A percentile compares a stretch with the other conserved stretches of the same genome.
Evolutionary conservation across 2,329 filamentous ascomycete species (phyloP).

Genomic region (Scedosporium apiospermum): DNA sequence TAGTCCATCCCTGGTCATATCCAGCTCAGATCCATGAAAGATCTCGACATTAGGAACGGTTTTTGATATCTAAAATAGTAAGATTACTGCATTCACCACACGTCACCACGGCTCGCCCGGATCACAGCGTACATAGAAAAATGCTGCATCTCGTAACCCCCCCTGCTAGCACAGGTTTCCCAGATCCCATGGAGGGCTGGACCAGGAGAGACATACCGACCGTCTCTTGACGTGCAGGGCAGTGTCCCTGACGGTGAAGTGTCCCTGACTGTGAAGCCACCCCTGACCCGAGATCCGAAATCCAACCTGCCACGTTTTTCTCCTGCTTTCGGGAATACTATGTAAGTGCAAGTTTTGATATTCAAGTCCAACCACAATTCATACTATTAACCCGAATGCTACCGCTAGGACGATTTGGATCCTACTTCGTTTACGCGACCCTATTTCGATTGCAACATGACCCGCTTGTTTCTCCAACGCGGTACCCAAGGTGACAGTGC

Average conservation of each 20-base stretch:
- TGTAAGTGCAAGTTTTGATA: not conserved
- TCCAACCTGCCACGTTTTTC: not conserved
- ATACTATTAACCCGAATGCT: not conserved
- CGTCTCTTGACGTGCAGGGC: not conserved
- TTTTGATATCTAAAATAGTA: not conserved
- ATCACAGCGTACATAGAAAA: not conserved
- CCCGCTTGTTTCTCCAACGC: not conserved
- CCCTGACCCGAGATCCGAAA: constrained; percentile 1
- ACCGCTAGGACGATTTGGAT: not conserved
- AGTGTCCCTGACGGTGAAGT: not conserved
- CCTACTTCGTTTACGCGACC: not conserved
- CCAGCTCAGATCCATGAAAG: no score
- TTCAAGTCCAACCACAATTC: not conserved
- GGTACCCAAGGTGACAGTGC: not conserved
- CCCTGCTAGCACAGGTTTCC: no score
- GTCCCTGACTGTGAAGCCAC: not conserved
- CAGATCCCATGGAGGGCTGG: not conserved
- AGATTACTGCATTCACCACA: not conserved
- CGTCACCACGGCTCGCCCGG: not conserved
- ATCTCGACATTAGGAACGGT: no score
- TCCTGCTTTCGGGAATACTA: not conserved
- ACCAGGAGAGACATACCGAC: not conserved
- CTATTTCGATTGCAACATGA: not conserved
- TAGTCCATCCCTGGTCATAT: no score
- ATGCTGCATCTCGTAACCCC: not conserved